These are phyloP conservation scores for Castanea crenata DNA, from an alignment of 306 rosid species.

Conservation along the genomic window DNA sequence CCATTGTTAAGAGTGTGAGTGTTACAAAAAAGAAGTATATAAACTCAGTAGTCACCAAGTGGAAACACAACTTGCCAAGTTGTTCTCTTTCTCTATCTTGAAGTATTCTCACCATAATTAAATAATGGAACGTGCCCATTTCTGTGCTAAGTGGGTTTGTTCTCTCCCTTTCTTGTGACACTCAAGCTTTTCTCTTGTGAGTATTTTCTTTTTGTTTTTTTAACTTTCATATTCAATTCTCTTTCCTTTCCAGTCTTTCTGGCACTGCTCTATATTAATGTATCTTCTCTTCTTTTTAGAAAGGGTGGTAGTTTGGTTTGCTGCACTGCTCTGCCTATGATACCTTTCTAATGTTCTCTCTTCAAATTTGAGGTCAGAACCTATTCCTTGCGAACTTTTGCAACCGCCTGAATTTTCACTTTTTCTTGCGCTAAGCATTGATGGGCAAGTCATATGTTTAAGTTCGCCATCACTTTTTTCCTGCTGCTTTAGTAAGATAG, in stretches of 20 bases:
- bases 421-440: neutral
- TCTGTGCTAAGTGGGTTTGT: neutral
- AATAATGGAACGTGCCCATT: conserved; percentile 7
- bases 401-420: neutral
- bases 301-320: neutral
- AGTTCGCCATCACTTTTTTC: no score
- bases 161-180: conserved; percentile 12
- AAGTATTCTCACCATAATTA: conserved; percentile 11
- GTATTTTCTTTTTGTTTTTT: neutral
- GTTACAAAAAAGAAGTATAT: neutral
- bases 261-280: neutral
- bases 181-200: neutral
- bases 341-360: neutral
- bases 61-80: conserved; percentile 17
- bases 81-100: conserved; percentile 12
- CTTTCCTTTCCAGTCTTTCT: conserved; percentile 11
- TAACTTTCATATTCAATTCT: neutral
- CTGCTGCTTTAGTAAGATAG: conserved; percentile 3
- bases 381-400: conserved; percentile 12
- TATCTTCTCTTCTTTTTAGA: conserved; percentile 1
- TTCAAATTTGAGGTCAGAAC: neutral
- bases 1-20: no score
- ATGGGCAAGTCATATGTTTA: neutral
- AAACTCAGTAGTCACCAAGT: neutral
- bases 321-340: neutral